Base-by-base conservation (phyloP, 2,329 filamentous ascomycete genomes). In the Xenoacremonium recifei region DNA sequence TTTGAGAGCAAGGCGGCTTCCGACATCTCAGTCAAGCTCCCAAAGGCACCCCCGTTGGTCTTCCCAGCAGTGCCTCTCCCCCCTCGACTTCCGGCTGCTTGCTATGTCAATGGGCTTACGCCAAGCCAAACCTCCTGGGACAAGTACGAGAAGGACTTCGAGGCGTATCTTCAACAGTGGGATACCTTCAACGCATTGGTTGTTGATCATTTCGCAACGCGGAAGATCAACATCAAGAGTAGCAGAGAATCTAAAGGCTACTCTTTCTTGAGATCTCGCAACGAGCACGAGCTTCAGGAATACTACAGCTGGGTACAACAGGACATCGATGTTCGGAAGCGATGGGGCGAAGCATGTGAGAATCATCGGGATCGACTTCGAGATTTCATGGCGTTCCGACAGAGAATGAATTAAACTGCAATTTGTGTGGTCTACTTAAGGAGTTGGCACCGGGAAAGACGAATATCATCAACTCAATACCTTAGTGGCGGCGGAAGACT, bases 271-370 rank as follows among this genome's bases (percentile, higher is more conserved):
- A 65, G 66, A 21, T 54, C 63, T 7, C 59, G 61, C 2, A 61
- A 72, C 18, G 66, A 75, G 29, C 49, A 53, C 2, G 80, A 77
- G 0, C 70, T 83, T 18, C 59, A 69, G 13, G 73, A 77, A 41
- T 89, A 89, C 58, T 61, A 80, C 44, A 67, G 66, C 27, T 79
- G 77, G 59, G 64, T 85, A 41, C 75, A 77, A 50, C 79, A 87
- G 61, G 86, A 90, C 57, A 75, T 80, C 49, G 68, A 71, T 35
- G 77, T 87, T 5, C 70, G 82, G 42, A 71, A 71, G 54, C 73
- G 76, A 42, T 89, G 85, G 83, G 65, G 66, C 21, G 61, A 73
- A 7, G 79, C 79, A 6, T 79, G 76, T 46, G 75, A 79, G 32
- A 73, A 73, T 45, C 85, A 90, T 56, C 73, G 78, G 43, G 62